Conservation (phyloP, 768 basidiomycete species). For the Kondoa malvinella region DNA sequence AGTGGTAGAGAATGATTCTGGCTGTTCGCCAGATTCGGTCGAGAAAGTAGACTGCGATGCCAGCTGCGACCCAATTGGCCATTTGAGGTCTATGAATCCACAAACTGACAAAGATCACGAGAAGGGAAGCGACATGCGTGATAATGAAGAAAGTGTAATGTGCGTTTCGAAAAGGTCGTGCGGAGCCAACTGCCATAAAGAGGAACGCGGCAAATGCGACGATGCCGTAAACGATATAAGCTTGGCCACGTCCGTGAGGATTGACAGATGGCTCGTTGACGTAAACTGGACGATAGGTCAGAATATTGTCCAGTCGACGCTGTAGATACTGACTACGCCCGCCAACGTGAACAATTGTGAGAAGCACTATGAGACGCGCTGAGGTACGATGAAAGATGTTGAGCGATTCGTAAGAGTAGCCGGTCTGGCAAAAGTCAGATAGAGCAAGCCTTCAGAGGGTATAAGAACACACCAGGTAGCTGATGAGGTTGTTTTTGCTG, state of each 20-base stretch:
- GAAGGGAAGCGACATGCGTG: neutral
- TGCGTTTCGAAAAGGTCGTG: neutral
- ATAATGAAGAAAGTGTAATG: constrained; percentile 8
- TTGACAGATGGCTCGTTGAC: neutral
- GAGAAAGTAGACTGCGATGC: constrained; percentile 5
- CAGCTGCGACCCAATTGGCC: neutral
- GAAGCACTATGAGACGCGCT: neutral
- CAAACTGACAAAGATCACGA: neutral
- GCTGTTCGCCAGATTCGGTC: constrained; percentile 6
- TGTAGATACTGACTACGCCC: neutral
- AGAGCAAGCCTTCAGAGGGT: neutral
- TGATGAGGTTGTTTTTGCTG: constrained; percentile 2
- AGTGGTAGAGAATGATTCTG: constrained; percentile 3
- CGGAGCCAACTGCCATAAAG: neutral
- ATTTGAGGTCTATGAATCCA: neutral
- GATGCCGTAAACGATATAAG: constrained; percentile 1
- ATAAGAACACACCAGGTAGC: neutral
- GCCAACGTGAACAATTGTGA: constrained; percentile 3
- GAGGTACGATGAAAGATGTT: constrained; percentile 1
- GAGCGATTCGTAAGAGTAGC: constrained; percentile 6
- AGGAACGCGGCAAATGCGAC: neutral
- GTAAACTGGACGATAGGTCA: neutral
- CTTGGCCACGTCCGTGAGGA: neutral
- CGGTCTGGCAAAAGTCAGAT: neutral
- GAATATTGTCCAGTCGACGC: neutral